Percentiles rank a stretch among this genome's conserved stretches.
Evolutionary conservation across 2,329 filamentous ascomycete genomes (phyloP).

Genomic region (Scopulariopsis brevicaulis): DNA sequence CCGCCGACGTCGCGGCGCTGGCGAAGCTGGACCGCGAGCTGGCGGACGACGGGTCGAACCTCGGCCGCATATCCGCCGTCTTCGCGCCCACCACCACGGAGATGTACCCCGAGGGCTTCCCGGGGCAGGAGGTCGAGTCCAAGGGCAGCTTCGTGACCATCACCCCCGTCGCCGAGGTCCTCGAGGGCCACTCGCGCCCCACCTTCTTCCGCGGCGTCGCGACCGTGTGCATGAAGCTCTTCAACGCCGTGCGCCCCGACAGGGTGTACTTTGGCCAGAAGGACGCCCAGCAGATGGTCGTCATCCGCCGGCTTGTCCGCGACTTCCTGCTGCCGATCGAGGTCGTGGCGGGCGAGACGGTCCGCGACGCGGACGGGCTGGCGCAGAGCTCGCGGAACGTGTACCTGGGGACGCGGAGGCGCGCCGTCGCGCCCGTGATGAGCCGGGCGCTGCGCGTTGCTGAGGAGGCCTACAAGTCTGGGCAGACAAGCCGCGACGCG

Average conservation of each 20-base stretch:
- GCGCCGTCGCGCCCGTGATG: slow-evolving; percentile 62
- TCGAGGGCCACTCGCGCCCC: slow-evolving; percentile 78
- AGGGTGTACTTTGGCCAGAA: slow-evolving; percentile 91
- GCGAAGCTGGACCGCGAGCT: slow-evolving; percentile 60
- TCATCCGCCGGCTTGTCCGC: slow-evolving; percentile 75
- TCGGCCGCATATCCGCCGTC: slow-evolving; percentile 66
- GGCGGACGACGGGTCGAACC: slow-evolving; percentile 42
- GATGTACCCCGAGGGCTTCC: slow-evolving; percentile 82
- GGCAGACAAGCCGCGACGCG: slow-evolving; percentile 40
- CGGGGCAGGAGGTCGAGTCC: slow-evolving; percentile 58
- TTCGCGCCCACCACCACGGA: slow-evolving; percentile 74
- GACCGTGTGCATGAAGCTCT: slow-evolving; percentile 81
- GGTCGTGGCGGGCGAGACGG: slow-evolving; percentile 63
- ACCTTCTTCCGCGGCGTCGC: slow-evolving; percentile 96
- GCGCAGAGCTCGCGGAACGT: slow-evolving; percentile 91
- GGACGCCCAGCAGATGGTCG: slow-evolving; percentile 89
- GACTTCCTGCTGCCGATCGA: slow-evolving; percentile 75
- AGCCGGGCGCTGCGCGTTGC: slow-evolving; percentile 58
- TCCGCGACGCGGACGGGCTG: slow-evolving; percentile 68
- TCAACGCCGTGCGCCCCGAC: slow-evolving; percentile 45
- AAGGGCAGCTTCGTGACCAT: slow-evolving; percentile 86
- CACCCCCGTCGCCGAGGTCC: slow-evolving; percentile 66
- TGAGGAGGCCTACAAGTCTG: slow-evolving; percentile 51
- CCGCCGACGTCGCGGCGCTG: slow-evolving; percentile 58
- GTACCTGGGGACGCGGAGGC: slow-evolving; percentile 69